Evolutionary conservation across 1,139 yeast genomes (phyloP), one percentile per base, ranked within the genome.

Genomic region (Yamadazyma epiphylla): DNA sequence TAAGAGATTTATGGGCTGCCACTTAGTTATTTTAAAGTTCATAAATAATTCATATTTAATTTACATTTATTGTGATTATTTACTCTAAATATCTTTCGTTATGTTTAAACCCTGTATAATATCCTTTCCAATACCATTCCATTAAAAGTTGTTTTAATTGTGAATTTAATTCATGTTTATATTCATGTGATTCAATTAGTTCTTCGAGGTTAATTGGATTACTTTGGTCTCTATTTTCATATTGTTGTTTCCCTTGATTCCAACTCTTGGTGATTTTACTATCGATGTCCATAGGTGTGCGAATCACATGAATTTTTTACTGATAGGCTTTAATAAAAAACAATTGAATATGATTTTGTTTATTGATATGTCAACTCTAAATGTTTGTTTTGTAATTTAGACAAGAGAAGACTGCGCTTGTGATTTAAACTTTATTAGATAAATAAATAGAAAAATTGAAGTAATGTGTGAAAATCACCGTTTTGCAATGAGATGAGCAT

Each of bases 1-100:
- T 86, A 38, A 74, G 70, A 51, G 88, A 85, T 46, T 61, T 83
- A 42, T 89, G 91, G 91, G 60, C 45, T 20, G 30, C 49, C 10
- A 48, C 53, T 31, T 44, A 36, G 26, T 17, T 17, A 17, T 17
- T 7, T 17, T 17, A 5, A 13, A 7, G 13, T 19, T 7, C 20
- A 7, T 6, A 7, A 9, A 17, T 17, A 17, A 7, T 7, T 7
- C 20, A 17, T 17, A 17, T 6, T 9, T 9, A 17, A 17, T 6
- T 27, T 4, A 8, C 25, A 11, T 21, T 13, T 20, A 19, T 10
- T 5, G 15, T 20, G 5, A 4, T 16, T 14, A 22, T 26, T 12
- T 19, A 13, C 12, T 19, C 19, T 17, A 15, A 12, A 15, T 23
- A 22, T 23, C 5, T 15, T 13, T 17, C 12, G 5, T 15, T 24